Evolutionary conservation across 225 moss, liverwort and hornwort genomes (phyloP).

Genomic region (Sphagnum tenellum): DNA sequence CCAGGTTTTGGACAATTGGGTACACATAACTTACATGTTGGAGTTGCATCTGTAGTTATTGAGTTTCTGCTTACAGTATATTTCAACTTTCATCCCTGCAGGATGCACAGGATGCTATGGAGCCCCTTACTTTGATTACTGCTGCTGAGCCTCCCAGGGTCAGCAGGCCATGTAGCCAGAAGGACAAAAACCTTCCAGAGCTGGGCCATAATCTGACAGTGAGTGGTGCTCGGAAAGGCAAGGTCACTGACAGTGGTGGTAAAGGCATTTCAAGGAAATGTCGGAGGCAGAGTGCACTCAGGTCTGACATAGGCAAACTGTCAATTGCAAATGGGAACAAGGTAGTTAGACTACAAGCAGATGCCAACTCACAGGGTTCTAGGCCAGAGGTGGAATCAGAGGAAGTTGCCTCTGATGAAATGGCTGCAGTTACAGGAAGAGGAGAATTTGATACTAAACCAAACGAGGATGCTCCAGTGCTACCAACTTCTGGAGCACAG

Average conservation of each 20-base stretch:
- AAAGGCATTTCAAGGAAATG: conserved; percentile 10
- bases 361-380: not conserved
- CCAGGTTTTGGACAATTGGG: too few species aligned
- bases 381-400: not conserved
- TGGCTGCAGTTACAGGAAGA: not conserved
- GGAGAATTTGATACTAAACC: not conserved
- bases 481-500: not conserved
- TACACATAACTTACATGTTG: too few species aligned
- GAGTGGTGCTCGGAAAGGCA: conserved; percentile 9
- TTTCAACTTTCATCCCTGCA: conserved; percentile 2
- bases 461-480: conserved; percentile 3
- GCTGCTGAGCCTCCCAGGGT: conserved; percentile 8
- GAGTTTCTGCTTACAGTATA: too few species aligned
- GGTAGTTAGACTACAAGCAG: not conserved
- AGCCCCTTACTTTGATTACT: conserved; percentile 12
- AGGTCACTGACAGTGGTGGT: too few species aligned
- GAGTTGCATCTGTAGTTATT: too few species aligned
- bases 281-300: conserved; percentile 12
- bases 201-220: not conserved
- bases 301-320: conserved; percentile 17
- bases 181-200: not conserved
- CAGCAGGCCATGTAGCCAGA: conserved; percentile 1
- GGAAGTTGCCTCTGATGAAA: conserved; percentile 1
- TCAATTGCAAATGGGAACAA: conserved; percentile 14
- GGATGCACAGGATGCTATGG: conserved; percentile 23